Base-by-base conservation (phyloP, 768 basidiomycete species). In the Strobilomyces dryophilus region DNA sequence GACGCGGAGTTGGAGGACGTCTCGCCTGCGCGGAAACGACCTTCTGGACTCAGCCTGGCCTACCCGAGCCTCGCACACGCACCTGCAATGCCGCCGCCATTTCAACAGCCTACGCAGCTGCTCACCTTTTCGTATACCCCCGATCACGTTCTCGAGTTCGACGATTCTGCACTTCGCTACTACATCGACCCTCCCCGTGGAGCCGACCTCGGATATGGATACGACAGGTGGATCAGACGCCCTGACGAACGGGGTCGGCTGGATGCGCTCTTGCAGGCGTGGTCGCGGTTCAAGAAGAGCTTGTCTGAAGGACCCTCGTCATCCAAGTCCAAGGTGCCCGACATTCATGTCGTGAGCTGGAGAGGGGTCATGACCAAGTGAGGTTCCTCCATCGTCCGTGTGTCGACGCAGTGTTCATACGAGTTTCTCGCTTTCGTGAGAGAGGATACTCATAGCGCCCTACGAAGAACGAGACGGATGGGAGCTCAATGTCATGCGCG, bases 321-420 rank as follows among this genome's bases (percentile, higher is more conserved):
- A 21, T 65, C 56, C 60, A 48, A 53, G 27, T 53, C 59, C 8
- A 58, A 42, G 46, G 18, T 44, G 18, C 73, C 71, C 24, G 80
- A 79, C 50, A 74, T 86, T 26, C 79, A 76, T 1, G 78, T 86
- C 27, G 75, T 89, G 47, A 73, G 78, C 10, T 94, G 91, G 91
- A 76, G 91, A 62, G 91, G 91, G 11, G 78, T 92, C 48, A 82
- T 92, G 76, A 92, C 92, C 54, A 92, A 84, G 88, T 91, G 67
- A 73, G 78, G 66, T 40, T 14, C 14, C 4, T 49, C 43, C 29
- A 57, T 56, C 47, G 29, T 42, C 39, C 42, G 3, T 14, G 17
- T 45, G 17, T 34, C 39, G 40, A 43, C 45, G 14, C 43, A 27
- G 9, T 51, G 17, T 60, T 57, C 45, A 59, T 54, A 46, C 60